A percentile compares a stretch with the other conserved stretches of the same genome.
Conservation (phyloP, 805 yeast species). For the Candida succiphila region DNA sequence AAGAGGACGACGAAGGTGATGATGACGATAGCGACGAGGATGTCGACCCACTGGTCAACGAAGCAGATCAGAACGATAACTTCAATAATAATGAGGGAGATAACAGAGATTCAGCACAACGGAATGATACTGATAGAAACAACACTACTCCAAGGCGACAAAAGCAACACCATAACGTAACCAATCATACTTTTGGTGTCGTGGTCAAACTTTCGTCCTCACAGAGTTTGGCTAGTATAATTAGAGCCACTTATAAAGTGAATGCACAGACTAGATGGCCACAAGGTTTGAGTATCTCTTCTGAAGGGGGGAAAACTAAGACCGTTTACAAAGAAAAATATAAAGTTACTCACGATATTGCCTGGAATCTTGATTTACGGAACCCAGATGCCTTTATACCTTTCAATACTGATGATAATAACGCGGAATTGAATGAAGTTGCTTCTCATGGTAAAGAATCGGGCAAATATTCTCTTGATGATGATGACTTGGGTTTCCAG, state of each 20-base stretch:
- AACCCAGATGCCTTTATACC: conserved; percentile 27
- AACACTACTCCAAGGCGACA: not conserved
- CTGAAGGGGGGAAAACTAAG: conserved; percentile 31
- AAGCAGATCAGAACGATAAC: not conserved
- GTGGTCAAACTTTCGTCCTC: conserved; percentile 34
- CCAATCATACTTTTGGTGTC: conserved; percentile 42
- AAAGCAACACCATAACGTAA: conserved; percentile 11
- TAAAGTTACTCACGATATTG: conserved; percentile 27
- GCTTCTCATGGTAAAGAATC: not conserved
- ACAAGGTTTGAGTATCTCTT: conserved; percentile 21
- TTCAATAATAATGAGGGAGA: not conserved
- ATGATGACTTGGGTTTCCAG: conserved; percentile 10
- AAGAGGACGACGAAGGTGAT: conserved; percentile 14
- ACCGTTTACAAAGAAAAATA: conserved; percentile 32
- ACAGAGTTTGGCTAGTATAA: conserved; percentile 23
- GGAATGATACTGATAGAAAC: not conserved
- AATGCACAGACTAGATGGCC: conserved; percentile 35
- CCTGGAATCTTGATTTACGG: conserved; percentile 34
- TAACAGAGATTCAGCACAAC: not conserved
- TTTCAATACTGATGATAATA: conserved; percentile 6
- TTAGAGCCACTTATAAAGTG: conserved; percentile 32
- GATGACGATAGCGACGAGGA: conserved; percentile 15
- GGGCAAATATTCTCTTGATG: conserved; percentile 3
- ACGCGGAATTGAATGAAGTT: not conserved
- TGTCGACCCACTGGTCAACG: conserved; percentile 6